Evolutionary conservation across 2,329 filamentous ascomycete genomes (phyloP).

Genomic region (Endoconidiophora polonica): DNA sequence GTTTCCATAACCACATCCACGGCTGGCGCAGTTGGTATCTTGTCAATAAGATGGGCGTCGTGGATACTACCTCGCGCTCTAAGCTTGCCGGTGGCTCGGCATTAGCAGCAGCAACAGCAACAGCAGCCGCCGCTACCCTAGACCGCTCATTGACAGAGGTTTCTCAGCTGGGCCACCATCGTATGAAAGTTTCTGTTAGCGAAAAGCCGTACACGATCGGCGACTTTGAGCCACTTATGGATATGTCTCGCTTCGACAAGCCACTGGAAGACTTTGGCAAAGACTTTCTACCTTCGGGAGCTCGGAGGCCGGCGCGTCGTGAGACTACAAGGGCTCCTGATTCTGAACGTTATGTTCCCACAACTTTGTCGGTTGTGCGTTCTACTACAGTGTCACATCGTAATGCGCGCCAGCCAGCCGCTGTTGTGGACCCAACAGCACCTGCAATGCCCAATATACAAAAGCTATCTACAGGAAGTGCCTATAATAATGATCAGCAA

Average conservation of each 20-base stretch:
- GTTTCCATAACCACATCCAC: conserved; percentile 57
- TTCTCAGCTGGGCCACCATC: conserved; percentile 19
- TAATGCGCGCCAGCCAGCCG: neutral
- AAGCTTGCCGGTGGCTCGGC: conserved; percentile 6
- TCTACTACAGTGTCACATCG: conserved; percentile 8
- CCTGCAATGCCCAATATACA: conserved; percentile 1
- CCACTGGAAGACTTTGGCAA: conserved; percentile 33
- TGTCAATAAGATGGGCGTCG: conserved; percentile 43
- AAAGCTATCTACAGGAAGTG: neutral
- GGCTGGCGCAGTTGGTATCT: conserved; percentile 86
- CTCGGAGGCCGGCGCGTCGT: neutral
- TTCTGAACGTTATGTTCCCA: conserved; percentile 2
- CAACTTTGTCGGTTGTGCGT: neutral
- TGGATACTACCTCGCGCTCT: conserved; percentile 18
- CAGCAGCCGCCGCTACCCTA: neutral
- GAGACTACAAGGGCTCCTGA: conserved; percentile 8
- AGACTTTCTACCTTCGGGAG: conserved; percentile 20
- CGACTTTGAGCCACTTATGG: conserved; percentile 50
- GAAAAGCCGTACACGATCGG: conserved; percentile 46
- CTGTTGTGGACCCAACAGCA: conserved; percentile 12
- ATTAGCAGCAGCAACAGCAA: neutral
- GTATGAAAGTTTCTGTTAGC: conserved; percentile 26
- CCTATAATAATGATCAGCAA: too few species aligned
- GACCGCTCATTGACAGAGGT: conserved; percentile 6
- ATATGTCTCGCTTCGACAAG: conserved; percentile 41